phyloP scores from a whole-genome alignment of 257 asterid genomes.

The Knoxia roxburghii region DNA sequence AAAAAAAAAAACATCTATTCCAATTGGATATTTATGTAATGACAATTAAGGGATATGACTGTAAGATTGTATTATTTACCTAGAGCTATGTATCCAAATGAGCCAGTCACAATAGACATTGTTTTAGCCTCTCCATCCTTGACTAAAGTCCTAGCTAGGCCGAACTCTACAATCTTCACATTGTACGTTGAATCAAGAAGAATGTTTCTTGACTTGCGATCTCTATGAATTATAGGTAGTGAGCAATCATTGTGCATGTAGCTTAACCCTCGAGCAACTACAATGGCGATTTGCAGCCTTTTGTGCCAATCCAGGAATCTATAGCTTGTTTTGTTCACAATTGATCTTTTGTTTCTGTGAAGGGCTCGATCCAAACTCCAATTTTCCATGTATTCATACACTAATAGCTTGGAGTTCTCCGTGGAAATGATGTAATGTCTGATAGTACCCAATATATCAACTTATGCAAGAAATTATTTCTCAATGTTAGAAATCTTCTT shows the following conservation, averaged over 20 bases:
- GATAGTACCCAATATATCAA: constrained; percentile 55
- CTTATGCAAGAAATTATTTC: constrained; percentile 66
- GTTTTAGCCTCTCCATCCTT: constrained; percentile 31
- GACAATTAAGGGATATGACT: background rate
- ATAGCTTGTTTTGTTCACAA: constrained; percentile 26
- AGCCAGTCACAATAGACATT: constrained; percentile 35
- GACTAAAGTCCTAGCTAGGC: constrained; percentile 43
- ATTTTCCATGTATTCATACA: constrained; percentile 77
- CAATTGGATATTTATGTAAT: background rate
- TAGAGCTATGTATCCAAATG: constrained; percentile 44
- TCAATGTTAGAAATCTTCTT: constrained; percentile 60
- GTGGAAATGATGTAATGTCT: constrained; percentile 65
- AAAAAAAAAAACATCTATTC: background rate
- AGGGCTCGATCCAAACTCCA: constrained; percentile 75
- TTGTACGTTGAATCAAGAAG: constrained; percentile 38
- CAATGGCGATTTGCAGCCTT: constrained; percentile 36
- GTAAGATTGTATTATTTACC: constrained; percentile 19
- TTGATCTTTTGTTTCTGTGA: constrained; percentile 32
- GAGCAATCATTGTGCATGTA: constrained; percentile 38
- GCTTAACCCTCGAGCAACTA: constrained; percentile 33
- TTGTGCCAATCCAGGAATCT: constrained; percentile 35
- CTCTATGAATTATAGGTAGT: constrained; percentile 46
- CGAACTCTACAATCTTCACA: constrained; percentile 60
- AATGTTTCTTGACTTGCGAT: constrained; percentile 50
- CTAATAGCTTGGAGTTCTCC: constrained; percentile 55